phyloP scores from a whole-genome alignment of 2,329 filamentous ascomycete genomes.

The Aureobasidium sp. region DNA sequence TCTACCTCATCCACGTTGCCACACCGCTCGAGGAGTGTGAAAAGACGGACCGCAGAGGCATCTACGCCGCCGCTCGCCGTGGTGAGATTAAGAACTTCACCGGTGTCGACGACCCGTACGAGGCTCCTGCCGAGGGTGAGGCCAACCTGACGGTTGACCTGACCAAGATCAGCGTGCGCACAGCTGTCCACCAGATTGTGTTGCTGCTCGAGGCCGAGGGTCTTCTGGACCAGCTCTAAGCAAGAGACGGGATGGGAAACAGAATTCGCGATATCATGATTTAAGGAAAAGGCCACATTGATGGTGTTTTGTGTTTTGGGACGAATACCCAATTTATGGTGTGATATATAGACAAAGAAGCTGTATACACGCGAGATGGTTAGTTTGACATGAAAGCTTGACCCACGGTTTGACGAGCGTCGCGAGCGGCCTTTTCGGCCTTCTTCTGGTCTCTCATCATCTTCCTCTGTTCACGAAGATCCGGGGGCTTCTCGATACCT shows the following conservation, averaged over 20 bases:
- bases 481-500: conserved; percentile 80
- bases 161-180: conserved; percentile 79
- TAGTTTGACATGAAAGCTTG: conserved; percentile 12
- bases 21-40: conserved; percentile 88
- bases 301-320: background rate
- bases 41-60: conserved; percentile 86
- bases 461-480: conserved; percentile 69
- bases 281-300: background rate
- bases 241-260: background rate
- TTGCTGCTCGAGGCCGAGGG: conserved; percentile 84
- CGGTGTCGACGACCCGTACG: conserved; percentile 94
- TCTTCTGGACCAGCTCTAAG: conserved; percentile 60
- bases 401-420: conserved; percentile 13
- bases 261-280: background rate
- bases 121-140: conserved; percentile 71
- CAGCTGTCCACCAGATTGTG: conserved; percentile 93
- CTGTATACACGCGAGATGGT: conserved; percentile 4
- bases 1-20: conserved; percentile 92
- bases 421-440: conserved; percentile 46
- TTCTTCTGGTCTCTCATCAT: conserved; percentile 60
- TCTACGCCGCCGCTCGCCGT: conserved; percentile 73
- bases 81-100: conserved; percentile 98
- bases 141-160: conserved; percentile 77
- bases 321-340: background rate
- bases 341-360: conserved; percentile 8